phyloP scores from a whole-genome alignment of 2,329 filamentous ascomycete genomes.

The Lasiodiplodia sp. region DNA sequence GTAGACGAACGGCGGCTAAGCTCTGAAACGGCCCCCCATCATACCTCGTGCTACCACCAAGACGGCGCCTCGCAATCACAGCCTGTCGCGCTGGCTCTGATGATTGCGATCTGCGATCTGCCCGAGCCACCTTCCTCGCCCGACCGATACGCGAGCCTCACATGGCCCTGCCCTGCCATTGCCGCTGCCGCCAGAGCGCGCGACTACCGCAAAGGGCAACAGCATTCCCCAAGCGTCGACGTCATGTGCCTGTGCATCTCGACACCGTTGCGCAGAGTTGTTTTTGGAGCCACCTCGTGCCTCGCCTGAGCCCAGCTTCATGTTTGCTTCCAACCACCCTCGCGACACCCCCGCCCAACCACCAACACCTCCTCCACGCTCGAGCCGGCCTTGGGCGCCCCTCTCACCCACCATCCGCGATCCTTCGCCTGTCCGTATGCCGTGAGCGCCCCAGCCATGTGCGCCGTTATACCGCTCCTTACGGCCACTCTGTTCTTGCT shows the following conservation, averaged over 20 bases:
- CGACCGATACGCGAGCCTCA: background rate
- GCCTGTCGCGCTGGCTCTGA: constrained; percentile 5
- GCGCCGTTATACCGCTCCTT: background rate
- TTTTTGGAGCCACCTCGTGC: constrained; percentile 6
- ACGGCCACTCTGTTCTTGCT: background rate
- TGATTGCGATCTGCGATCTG: constrained; percentile 22
- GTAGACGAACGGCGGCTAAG: constrained; percentile 21
- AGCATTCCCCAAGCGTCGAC: constrained; percentile 12
- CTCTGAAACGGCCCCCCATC: constrained; percentile 14
- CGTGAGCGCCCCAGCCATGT: constrained; percentile 4
- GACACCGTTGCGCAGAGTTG: background rate
- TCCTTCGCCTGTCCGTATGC: background rate
- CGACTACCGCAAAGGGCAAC: constrained; percentile 9
- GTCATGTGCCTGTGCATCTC: constrained; percentile 8
- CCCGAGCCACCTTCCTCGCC: background rate
- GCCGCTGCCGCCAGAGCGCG: background rate
- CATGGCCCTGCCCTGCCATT: constrained; percentile 10
- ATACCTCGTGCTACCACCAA: constrained; percentile 9
- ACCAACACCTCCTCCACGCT: background rate
- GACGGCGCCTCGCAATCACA: background rate
- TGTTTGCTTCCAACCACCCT: constrained; percentile 12
- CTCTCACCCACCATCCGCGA: background rate
- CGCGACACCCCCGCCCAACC: background rate
- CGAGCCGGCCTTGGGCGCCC: constrained; percentile 9
- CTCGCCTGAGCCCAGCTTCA: background rate